Base-by-base conservation (phyloP, 1,139 yeast genomes). In the Kurtzmaniella quercitrusa region DNA sequence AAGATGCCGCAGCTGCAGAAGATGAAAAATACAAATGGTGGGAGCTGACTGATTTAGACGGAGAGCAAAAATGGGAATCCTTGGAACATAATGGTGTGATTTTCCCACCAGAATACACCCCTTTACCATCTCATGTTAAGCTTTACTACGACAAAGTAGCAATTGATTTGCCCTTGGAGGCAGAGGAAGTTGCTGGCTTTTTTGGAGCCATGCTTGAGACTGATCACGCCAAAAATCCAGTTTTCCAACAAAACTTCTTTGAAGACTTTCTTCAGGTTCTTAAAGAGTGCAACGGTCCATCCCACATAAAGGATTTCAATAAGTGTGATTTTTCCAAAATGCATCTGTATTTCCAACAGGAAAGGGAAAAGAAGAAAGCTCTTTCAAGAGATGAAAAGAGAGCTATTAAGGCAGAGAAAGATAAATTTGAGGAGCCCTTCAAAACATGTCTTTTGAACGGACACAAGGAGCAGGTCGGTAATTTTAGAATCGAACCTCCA, bases 101-200 rank as follows among this genome's bases (percentile, higher is more conserved):
- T 39, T 91, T 93, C 55, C 98, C 98, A 2, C 97, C 98, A 1
- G 84, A 80, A 8, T 91, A 93, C 62, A 89, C 84, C 56, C 91
- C 94, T 9, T 66, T 93, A 36, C 98, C 98, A 0, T 68, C 79
- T n/a, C 76, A 79, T 53, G 86, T 89, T 38, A 87, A 85, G 56
- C 59, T 93, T 45, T 74, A 78, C 48, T 91, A 91, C 56, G 84
- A 85, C 50, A 88, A 88, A 1, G 74, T 77, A 50, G 85, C 93
- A 0, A 88, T 91, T 1, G 68, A 67, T 21, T 69, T 91, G 47
- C 93, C 96, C 0, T 65, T 68, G 1, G 87, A 76, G 44, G 98
- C 97, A 2, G 98, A 93, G 63, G 98, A 93, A 62, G 97, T 93
- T 30, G 98, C 97, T 0, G 97, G 97, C 0, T 91, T 89, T 58